A percentile compares a stretch with the other conserved stretches of the same genome.
These are phyloP conservation scores for Eucalyptus erythrocorys DNA, from an alignment of 345 rosid species.

Conservation along the genomic window DNA sequence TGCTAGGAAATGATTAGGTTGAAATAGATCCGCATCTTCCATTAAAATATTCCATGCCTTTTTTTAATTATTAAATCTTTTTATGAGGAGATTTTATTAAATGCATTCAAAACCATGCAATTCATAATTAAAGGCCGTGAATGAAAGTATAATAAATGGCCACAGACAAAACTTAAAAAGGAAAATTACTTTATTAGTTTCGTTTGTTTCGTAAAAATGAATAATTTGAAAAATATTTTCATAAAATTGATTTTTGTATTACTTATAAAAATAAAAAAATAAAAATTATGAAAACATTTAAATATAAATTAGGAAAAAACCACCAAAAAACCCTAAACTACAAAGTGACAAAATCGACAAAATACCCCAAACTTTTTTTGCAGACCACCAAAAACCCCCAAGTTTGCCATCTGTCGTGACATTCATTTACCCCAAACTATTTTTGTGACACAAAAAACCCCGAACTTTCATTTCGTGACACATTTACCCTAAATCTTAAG, in stretches of 20 bases:
- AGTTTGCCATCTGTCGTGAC: too few relatives aligned
- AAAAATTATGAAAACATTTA: too few relatives aligned
- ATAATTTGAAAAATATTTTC: rapidly evolving
- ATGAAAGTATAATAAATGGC: background rate
- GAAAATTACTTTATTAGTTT: background rate
- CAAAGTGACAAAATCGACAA: too few relatives aligned
- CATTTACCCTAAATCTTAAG: too few relatives aligned
- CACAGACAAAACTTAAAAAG: background rate
- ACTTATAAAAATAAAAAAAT: rapidly evolving
- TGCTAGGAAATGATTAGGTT: background rate
- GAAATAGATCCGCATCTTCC: background rate
- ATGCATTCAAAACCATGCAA: too few relatives aligned
- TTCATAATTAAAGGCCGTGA: rapidly evolving
- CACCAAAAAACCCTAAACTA: too few relatives aligned
- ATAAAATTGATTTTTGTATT: rapidly evolving
- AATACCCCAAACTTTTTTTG: too few relatives aligned
- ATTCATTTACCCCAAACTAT: too few relatives aligned
- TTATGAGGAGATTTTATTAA: background rate
- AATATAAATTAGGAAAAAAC: rapidly evolving
- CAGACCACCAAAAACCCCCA: too few relatives aligned
- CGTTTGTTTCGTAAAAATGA: rapidly evolving
- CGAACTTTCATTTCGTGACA: too few relatives aligned
- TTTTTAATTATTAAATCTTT: background rate
- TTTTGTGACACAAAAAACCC: too few relatives aligned
- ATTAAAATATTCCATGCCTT: background rate